These are phyloP conservation scores for Xylariomycetidae sp. DNA, from an alignment of 2,329 filamentous ascomycete species.

Conservation along the genomic window DNA sequence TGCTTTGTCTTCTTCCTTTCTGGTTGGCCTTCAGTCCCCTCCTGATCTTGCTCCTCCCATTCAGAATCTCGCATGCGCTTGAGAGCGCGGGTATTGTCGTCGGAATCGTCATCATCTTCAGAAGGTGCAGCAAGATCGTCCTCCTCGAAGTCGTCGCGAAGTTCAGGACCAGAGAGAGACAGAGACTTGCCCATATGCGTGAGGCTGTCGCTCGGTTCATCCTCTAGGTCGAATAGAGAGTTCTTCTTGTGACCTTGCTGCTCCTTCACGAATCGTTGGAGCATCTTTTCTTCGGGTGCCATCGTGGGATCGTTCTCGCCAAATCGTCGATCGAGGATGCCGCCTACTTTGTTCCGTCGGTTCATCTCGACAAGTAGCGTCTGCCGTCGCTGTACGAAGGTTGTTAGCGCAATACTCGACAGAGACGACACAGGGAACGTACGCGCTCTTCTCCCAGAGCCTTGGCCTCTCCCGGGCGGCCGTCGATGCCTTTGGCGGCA, in stretches of 20 bases:
- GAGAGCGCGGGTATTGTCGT: constrained; percentile 46
- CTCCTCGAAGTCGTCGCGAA: constrained; percentile 78
- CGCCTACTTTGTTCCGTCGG: constrained; percentile 81
- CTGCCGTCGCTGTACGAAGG: constrained; percentile 55
- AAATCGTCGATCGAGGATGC: constrained; percentile 86
- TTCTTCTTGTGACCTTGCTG: constrained; percentile 75
- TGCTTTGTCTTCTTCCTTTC: constrained; percentile 91
- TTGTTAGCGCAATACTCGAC: no score
- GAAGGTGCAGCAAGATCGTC: constrained; percentile 59
- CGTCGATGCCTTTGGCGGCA: constrained; percentile 55
- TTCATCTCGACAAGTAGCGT: constrained; percentile 89
- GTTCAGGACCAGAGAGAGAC: constrained; percentile 36
- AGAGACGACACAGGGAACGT: constrained; percentile 29
- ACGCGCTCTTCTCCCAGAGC: constrained; percentile 81
- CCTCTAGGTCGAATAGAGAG: constrained; percentile 86
- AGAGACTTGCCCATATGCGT: constrained; percentile 81
- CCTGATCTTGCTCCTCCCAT: constrained; percentile 43
- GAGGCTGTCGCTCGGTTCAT: constrained; percentile 57
- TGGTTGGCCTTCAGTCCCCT: constrained; percentile 65
- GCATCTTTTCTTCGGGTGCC: constrained; percentile 86
- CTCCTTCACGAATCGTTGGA: constrained; percentile 84
- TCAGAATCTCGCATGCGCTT: constrained; percentile 51
- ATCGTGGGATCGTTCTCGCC: constrained; percentile 93
- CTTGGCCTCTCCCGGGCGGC: constrained; percentile 77
- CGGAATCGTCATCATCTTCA: constrained; percentile 53